Conservation (phyloP, 176 grass and related monocot genomes). For the Chrysopogon serrulatus region DNA sequence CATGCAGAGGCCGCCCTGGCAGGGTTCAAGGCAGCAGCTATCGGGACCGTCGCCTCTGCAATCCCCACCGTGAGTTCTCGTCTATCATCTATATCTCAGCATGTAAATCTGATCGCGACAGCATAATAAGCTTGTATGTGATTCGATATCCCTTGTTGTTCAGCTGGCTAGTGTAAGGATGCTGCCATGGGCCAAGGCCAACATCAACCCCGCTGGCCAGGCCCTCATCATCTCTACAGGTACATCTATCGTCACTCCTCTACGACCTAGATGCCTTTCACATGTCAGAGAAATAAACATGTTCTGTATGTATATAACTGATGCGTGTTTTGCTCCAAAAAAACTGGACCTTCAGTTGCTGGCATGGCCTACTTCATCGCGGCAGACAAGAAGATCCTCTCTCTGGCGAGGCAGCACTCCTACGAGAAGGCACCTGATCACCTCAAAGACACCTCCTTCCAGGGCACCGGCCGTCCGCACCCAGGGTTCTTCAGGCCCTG, state of each 20-base stretch:
- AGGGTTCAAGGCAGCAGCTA: slow-evolving; percentile 54
- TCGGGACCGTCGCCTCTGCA: slow-evolving; percentile 56
- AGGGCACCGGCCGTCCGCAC: not conserved
- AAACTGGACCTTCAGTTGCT: not conserved
- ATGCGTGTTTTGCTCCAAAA: not conserved
- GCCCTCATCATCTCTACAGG: slow-evolving; percentile 57
- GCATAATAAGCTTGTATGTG: not conserved
- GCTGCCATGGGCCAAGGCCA: slow-evolving; percentile 61
- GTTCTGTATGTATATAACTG: not conserved
- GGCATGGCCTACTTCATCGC: slow-evolving; percentile 34
- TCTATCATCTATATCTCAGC: too few relatives aligned
- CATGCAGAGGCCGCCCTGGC: slow-evolving; percentile 62
- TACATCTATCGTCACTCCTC: not conserved
- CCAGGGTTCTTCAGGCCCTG: not conserved
- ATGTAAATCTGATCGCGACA: not conserved
- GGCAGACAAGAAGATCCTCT: slow-evolving; percentile 31
- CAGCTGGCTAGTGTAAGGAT: slow-evolving; percentile 68
- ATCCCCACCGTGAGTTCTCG: slow-evolving; percentile 47
- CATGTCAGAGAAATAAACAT: not conserved
- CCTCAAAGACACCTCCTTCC: not conserved
- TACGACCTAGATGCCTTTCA: not conserved
- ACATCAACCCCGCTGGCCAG: slow-evolving; percentile 66
- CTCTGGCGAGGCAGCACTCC: slow-evolving; percentile 15
- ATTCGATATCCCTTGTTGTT: not conserved
- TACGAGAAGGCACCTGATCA: not conserved